Evolutionary conservation across 2,329 filamentous ascomycete genomes (phyloP), one percentile per base, ranked within the genome.

Genomic region (Magnaporthiopsis poae): DNA sequence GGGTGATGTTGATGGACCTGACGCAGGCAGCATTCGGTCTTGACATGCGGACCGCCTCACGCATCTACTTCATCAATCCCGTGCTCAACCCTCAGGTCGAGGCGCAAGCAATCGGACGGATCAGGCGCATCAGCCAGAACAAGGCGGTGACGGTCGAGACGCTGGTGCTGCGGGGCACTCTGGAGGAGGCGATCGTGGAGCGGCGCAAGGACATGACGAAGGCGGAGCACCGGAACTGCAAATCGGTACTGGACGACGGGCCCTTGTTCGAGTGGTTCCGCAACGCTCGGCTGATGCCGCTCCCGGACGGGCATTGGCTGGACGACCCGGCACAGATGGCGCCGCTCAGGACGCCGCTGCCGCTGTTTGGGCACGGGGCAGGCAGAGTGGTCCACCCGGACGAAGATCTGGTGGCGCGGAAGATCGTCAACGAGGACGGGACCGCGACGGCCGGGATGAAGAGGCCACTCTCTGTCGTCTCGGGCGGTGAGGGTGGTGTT

Each of bases 1-100:
- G 91, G 7, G 91, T 97, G 0, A 79, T 97, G 2, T 81, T 97
- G 1, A 96, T 97, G 89, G 92, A 96, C 73, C 85, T 97, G n/a
- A 86, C 86, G 1, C 91, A 95, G 73, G 93, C 93, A 36, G 91
- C 93, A 0, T 91, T 93, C 68, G 94, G 94, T 0, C 81, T 98
- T 0, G 93, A 97, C 73, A 87, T 97, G 75, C 88, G 88, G 65
- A 87, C 86, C 13, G 93, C 93, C 1, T 95, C 90, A 5, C 82
- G 94, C 2, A 88, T 98, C 12, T 96, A 92, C 76, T 97, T 98
- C 69, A 84, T 96, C 66, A 94, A 90, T 69, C 93, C 94, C 0
- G 91, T 96, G 15, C 89, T 95, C 74, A 90, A 93, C 65, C 92
- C 92, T 0, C 86, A 90, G 69, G 84, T 96, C 0, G 91, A 96